Conservation (phyloP, 2,329 filamentous ascomycete genomes). For the Thelonectria blattea region DNA sequence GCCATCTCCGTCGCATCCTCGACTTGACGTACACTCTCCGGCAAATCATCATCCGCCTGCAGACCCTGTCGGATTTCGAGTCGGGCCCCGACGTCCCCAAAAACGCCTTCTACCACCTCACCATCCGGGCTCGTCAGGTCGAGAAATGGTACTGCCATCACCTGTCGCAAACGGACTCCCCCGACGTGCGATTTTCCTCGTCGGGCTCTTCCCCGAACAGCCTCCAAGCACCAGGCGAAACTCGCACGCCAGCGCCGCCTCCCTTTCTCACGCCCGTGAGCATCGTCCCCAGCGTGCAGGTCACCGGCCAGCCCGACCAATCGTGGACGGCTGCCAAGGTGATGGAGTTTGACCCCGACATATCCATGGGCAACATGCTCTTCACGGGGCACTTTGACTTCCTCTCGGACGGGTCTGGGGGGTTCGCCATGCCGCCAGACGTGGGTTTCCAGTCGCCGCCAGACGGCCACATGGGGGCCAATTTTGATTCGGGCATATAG, state of each 20-base stretch:
- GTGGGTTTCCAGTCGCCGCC: not conserved
- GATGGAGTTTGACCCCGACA: constrained; percentile 28
- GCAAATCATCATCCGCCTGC: constrained; percentile 39
- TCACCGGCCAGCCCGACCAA: constrained; percentile 23
- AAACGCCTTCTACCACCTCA: constrained; percentile 37
- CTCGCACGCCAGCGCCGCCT: constrained; percentile 9
- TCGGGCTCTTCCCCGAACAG: constrained; percentile 24
- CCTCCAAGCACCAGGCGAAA: constrained; percentile 15
- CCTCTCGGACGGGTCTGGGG: constrained; percentile 20
- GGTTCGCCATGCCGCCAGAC: not conserved
- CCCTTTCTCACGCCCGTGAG: constrained; percentile 13
- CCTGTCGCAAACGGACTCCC: constrained; percentile 18
- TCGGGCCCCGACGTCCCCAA: constrained; percentile 18
- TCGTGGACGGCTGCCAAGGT: constrained; percentile 28
- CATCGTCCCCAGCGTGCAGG: constrained; percentile 23
- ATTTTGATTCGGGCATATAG: constrained; percentile 22
- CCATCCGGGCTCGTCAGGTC: constrained; percentile 25
- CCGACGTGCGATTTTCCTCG: constrained; percentile 29
- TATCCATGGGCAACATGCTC: constrained; percentile 26
- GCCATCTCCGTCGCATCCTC: constrained; percentile 39
- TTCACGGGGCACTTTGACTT: constrained; percentile 33
- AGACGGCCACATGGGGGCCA: not conserved
- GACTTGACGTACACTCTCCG: constrained; percentile 40
- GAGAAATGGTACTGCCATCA: constrained; percentile 34
- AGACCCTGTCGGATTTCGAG: constrained; percentile 29